These are phyloP conservation scores for Polygonum aviculare DNA, from an alignment of 148 eudicot genomes.

Conservation along the genomic window DNA sequence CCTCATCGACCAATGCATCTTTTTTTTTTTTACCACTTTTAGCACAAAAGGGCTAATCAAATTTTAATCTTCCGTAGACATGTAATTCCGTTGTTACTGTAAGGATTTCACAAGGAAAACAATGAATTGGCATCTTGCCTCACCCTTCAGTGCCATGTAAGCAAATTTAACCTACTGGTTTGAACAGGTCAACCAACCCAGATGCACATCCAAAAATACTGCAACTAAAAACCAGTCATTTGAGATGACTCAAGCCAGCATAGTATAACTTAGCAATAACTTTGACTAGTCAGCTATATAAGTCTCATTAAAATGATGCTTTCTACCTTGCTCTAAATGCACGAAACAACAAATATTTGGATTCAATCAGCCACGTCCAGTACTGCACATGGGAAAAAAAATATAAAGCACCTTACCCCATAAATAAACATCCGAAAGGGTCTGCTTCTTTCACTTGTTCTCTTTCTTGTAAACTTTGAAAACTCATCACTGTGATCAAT, in stretches of 20 bases:
- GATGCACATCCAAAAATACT: not conserved
- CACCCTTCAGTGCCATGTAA: not conserved
- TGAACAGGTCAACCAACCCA: not conserved
- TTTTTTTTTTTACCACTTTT: not conserved
- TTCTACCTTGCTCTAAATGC: not conserved
- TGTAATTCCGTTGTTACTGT: not conserved
- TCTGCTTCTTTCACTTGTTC: conserved; percentile 26
- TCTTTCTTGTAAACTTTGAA: conserved; percentile 23
- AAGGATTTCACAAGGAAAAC: not conserved
- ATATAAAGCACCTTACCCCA: conserved; percentile 58
- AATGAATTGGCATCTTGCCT: not conserved
- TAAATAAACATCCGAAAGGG: conserved; percentile 52
- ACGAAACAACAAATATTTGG: not conserved
- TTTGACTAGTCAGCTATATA: not conserved
- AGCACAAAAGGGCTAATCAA: not conserved
- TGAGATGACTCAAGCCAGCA: not conserved
- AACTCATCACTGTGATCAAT: conserved; percentile 17
- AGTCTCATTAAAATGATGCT: not conserved
- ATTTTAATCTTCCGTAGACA: not conserved
- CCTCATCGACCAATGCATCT: not conserved
- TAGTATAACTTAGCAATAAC: not conserved
- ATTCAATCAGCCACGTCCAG: not conserved
- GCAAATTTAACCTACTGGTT: not conserved
- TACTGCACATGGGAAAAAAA: not conserved
- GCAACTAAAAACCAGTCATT: not conserved